Percentiles rank a stretch among this genome's conserved stretches.
Conservation (phyloP, 805 yeast species). For the Yarrowia sp. region DNA sequence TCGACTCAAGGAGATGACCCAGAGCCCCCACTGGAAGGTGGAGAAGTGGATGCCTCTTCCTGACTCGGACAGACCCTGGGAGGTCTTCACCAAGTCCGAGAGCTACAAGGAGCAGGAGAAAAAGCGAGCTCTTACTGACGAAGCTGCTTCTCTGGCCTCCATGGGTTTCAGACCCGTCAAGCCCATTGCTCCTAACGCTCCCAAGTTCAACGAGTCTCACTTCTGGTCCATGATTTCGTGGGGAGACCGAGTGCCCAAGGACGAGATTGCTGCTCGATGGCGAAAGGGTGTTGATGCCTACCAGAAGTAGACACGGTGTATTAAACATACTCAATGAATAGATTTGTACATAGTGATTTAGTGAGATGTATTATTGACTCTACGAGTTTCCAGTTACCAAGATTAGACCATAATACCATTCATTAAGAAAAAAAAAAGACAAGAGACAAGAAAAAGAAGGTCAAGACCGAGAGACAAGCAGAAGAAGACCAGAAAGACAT, state of each 20-base stretch:
- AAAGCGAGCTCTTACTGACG: constrained; percentile 2
- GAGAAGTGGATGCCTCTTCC: constrained; percentile 65
- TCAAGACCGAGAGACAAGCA: neutral
- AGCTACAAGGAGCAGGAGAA: constrained; percentile 40
- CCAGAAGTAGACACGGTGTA: neutral
- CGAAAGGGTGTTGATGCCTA: constrained; percentile 19
- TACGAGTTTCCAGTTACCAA: no score
- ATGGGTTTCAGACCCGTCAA: constrained; percentile 27
- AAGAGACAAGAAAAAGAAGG: neutral
- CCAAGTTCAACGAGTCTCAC: constrained; percentile 56
- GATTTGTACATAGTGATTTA: constrained; percentile 17
- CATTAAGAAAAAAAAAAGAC: no score
- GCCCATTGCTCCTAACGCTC: constrained; percentile 47
- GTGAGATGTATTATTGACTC: no score
- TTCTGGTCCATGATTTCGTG: constrained; percentile 75
- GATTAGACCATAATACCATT: no score
- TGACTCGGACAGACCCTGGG: constrained; percentile 65
- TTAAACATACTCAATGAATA: neutral
- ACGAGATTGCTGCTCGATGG: constrained; percentile 65
- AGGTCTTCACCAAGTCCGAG: constrained; percentile 43
- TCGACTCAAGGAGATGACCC: constrained; percentile 66
- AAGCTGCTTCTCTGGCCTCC: constrained; percentile 25
- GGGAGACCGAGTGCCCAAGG: constrained; percentile 61
- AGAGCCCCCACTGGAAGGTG: constrained; percentile 59
- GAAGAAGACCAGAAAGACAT: neutral